Evolutionary conservation across 306 rosid genomes (phyloP).

Genomic region (Amphicarpaea edgeworthii): DNA sequence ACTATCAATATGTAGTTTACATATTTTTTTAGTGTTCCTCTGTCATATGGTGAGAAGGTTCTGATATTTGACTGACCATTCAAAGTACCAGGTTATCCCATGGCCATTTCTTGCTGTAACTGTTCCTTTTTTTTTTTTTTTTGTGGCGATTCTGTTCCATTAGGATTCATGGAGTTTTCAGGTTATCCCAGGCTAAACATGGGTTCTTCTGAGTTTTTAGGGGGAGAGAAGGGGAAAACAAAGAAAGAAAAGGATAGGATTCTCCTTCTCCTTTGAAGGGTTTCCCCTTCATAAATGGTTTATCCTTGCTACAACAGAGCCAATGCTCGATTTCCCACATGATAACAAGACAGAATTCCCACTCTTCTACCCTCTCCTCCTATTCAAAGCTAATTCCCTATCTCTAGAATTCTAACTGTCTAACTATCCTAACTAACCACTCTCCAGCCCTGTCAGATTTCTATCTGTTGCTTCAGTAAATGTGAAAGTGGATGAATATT

Average conservation of each 20-base stretch:
- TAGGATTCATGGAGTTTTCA: background rate
- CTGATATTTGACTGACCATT: constrained; percentile 9
- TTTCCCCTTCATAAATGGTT: constrained; percentile 5
- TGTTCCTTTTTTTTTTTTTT: background rate
- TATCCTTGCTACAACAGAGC: background rate
- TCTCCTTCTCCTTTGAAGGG: background rate
- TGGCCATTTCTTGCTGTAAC: constrained; percentile 5
- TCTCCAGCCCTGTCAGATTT: background rate
- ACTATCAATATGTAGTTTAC: constrained; percentile 6
- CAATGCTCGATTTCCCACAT: background rate
- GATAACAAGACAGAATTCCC: background rate
- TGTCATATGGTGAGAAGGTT: constrained; percentile 28
- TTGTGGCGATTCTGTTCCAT: background rate
- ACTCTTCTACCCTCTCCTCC: background rate
- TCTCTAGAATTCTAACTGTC: background rate
- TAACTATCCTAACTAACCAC: background rate
- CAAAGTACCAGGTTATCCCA: constrained; percentile 13
- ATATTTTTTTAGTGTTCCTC: background rate
- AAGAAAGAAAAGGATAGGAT: background rate
- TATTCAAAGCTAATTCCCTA: background rate
- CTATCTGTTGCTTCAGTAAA: constrained; percentile 22
- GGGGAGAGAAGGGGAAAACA: background rate
- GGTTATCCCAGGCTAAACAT: background rate
- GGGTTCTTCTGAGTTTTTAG: constrained; percentile 5
- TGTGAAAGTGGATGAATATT: constrained; percentile 33